A percentile compares a stretch with the other conserved stretches of the same genome.
Evolutionary conservation across 2,329 filamentous ascomycete genomes (phyloP).

Genomic region (Phaeophleospora eucalypticola): DNA sequence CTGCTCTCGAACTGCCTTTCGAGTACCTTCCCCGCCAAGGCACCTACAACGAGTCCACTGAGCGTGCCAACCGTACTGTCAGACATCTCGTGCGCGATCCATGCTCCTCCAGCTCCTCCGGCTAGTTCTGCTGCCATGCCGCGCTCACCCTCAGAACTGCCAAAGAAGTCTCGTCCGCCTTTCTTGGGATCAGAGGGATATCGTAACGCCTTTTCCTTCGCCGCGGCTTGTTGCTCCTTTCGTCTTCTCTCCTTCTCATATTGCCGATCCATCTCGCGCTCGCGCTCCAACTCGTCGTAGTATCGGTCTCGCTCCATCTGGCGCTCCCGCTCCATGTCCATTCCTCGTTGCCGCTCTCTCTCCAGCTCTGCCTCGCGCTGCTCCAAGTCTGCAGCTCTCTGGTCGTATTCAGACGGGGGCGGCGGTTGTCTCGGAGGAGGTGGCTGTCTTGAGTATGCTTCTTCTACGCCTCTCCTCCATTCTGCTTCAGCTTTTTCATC

Average conservation of each 20-base stretch:
- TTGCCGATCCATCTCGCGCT: slow-evolving; percentile 12
- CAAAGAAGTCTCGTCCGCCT: slow-evolving; percentile 24
- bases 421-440: slow-evolving; percentile 11
- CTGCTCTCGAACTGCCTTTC: slow-evolving; percentile 25
- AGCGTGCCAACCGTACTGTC: slow-evolving; percentile 22
- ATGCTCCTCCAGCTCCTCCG: slow-evolving; percentile 27
- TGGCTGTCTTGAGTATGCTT: slow-evolving; percentile 9
- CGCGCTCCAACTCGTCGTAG: slow-evolving; percentile 15
- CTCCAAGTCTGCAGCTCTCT: background rate
- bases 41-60: slow-evolving; percentile 26
- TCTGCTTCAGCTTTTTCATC: slow-evolving; percentile 28
- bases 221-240: slow-evolving; percentile 15
- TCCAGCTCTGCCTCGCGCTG: slow-evolving; percentile 7
- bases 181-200: slow-evolving; percentile 20
- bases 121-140: slow-evolving; percentile 26
- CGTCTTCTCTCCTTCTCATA: slow-evolving; percentile 8
- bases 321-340: slow-evolving; percentile 2
- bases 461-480: slow-evolving; percentile 14
- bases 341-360: slow-evolving; percentile 3
- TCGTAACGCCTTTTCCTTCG: slow-evolving; percentile 13
- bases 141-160: slow-evolving; percentile 24
- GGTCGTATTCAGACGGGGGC: slow-evolving; percentile 5
- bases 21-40: slow-evolving; percentile 22
- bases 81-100: slow-evolving; percentile 25
- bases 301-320: slow-evolving; percentile 8